Conservation (phyloP, 352 stramenopile genomes). For the Detonula confervacea region DNA sequence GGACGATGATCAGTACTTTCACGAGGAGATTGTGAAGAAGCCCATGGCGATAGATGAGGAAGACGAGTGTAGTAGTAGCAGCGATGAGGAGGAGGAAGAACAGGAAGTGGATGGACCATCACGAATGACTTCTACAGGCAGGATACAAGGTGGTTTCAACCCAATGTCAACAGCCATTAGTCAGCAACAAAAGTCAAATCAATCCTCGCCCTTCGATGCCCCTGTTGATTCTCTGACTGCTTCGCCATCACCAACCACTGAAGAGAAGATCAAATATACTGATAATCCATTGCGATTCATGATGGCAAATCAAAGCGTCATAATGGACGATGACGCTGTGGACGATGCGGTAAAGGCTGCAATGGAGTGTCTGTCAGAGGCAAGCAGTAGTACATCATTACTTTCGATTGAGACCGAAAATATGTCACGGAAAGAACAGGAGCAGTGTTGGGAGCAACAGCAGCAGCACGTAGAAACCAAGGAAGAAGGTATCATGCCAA, state of each 20-base stretch:
- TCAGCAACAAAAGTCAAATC: no score
- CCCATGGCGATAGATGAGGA: background rate
- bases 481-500: no score
- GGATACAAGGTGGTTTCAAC: no score
- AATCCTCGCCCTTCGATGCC: no score
- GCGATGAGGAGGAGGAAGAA: no score
- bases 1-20: slow-evolving; percentile 40
- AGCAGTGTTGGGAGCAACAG: background rate
- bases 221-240: no score
- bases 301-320: slow-evolving; percentile 11
- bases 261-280: background rate
- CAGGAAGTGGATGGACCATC: no score
- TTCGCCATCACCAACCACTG: no score
- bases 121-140: no score
- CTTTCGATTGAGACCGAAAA: slow-evolving; percentile 6
- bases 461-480: background rate
- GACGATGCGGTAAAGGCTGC: slow-evolving; percentile 28
- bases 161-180: no score
- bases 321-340: slow-evolving; percentile 35
- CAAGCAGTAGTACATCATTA: slow-evolving; percentile 11
- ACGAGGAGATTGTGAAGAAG: slow-evolving; percentile 25
- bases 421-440: background rate
- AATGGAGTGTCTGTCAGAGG: slow-evolving; percentile 6
- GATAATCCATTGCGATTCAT: slow-evolving; percentile 10
- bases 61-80: background rate